Conservation (phyloP, 352 stramenopile genomes). For the Pythium insidiosum region DNA sequence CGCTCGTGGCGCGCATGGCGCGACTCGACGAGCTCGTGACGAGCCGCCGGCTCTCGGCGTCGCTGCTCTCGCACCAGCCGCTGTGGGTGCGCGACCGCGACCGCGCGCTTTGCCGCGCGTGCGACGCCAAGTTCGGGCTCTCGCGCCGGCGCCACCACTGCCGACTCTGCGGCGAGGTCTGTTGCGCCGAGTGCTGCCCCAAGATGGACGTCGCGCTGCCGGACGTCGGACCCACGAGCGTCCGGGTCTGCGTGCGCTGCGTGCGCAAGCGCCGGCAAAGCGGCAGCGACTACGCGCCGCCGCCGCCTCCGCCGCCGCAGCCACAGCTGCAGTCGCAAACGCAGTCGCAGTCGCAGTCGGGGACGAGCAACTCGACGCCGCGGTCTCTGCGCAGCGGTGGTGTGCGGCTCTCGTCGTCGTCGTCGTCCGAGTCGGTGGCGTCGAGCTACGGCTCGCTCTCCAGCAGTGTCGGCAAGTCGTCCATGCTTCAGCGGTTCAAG, state of each 20-base stretch:
- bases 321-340: constrained; percentile 1
- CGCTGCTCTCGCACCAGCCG: constrained; percentile 49
- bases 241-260: constrained; percentile 60
- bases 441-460: constrained; percentile 27
- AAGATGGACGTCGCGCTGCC: constrained; percentile 75
- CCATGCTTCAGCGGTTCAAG: constrained; percentile 58
- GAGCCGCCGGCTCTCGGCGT: constrained; percentile 58
- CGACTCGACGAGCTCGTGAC: constrained; percentile 67
- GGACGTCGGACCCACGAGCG: constrained; percentile 44
- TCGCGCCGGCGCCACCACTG: constrained; percentile 71
- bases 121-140: constrained; percentile 57
- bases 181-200: constrained; percentile 68
- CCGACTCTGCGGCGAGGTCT: constrained; percentile 68
- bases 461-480: constrained; percentile 25
- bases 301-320: not conserved
- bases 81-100: constrained; percentile 66
- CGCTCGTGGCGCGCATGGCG: constrained; percentile 39
- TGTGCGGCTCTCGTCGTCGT: constrained; percentile 17
- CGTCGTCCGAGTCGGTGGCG: constrained; percentile 37
- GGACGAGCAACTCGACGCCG: no score
- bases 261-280: constrained; percentile 46
- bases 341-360: constrained; percentile 1
- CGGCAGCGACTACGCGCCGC: constrained; percentile 23
- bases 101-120: constrained; percentile 46
- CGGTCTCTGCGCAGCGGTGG: no score